These are phyloP conservation scores for Exophiala bonariae DNA, from an alignment of 2,329 filamentous ascomycete species.

Conservation along the genomic window DNA sequence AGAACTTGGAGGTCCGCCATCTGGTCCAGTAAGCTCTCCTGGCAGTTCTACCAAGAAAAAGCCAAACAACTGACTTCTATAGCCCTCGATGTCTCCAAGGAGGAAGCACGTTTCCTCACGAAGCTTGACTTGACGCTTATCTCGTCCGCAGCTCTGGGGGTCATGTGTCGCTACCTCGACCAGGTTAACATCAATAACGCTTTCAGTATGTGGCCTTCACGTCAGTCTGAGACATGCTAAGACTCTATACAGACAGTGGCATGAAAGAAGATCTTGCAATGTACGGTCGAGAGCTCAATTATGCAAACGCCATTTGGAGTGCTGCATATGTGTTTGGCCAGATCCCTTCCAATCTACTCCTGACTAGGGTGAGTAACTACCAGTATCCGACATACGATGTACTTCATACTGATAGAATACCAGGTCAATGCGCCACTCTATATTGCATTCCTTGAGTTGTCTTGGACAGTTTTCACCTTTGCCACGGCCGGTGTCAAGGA, in stretches of 20 bases:
- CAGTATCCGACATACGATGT: constrained; percentile 51
- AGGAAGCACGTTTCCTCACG: constrained; percentile 4
- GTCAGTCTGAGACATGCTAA: constrained; percentile 28
- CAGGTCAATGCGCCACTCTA: constrained; percentile 35
- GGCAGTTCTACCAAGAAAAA: not conserved
- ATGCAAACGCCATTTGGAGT: constrained; percentile 37
- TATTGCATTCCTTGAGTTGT: constrained; percentile 32
- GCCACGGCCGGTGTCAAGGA: constrained; percentile 91
- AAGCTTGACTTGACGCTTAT: constrained; percentile 8
- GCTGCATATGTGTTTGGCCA: constrained; percentile 16
- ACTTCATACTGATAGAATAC: constrained; percentile 40
- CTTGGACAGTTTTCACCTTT: constrained; percentile 65
- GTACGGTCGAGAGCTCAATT: constrained; percentile 38
- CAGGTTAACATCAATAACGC: constrained; percentile 45
- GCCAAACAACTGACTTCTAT: not conserved
- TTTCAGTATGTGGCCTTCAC: constrained; percentile 31
- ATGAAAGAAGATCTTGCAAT: constrained; percentile 40
- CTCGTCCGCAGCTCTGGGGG: not conserved
- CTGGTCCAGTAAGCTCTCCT: constrained; percentile 1
- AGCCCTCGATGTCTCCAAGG: constrained; percentile 5
- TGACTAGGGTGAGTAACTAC: constrained; percentile 47
- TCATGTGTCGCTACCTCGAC: constrained; percentile 34
- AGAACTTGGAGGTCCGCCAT: constrained; percentile 1
- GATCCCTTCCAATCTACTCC: constrained; percentile 32
- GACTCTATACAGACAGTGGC: constrained; percentile 22